Evolutionary conservation across 257 asterid genomes (phyloP).

Genomic region (Solanum chiquidenum): DNA sequence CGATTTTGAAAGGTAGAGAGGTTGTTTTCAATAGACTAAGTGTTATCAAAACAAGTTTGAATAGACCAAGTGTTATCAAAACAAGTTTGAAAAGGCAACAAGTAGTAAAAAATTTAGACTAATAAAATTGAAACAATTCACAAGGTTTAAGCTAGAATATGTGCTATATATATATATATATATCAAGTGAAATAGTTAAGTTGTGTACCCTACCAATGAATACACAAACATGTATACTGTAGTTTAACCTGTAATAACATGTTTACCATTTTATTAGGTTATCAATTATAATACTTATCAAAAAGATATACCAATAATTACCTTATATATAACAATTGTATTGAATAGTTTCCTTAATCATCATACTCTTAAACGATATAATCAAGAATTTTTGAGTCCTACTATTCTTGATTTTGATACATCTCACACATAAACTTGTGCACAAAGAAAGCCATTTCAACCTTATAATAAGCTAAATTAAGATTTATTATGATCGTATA

Average conservation of each 20-base stretch:
- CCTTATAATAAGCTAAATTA: neutral
- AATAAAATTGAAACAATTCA: neutral
- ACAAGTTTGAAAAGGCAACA: neutral
- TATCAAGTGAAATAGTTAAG: neutral
- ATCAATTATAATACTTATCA: neutral
- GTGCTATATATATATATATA: neutral
- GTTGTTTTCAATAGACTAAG: neutral
- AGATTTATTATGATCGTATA: neutral
- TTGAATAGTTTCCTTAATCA: neutral
- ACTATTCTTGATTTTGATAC: neutral
- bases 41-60: too few species aligned
- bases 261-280: neutral
- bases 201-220: neutral
- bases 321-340: neutral
- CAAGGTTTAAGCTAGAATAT: neutral
- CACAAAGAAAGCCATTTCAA: constrained; percentile 12
- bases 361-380: neutral
- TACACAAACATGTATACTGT: neutral
- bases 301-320: neutral
- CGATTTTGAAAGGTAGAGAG: neutral
- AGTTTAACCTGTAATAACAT: neutral
- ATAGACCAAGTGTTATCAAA: neutral
- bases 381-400: neutral
- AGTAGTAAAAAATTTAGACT: neutral
- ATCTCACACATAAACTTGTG: constrained; percentile 3